Evolutionary conservation across 148 eudicot species (phyloP), one percentile per base, ranked within the genome.

Genomic region (Drosera capensis): DNA sequence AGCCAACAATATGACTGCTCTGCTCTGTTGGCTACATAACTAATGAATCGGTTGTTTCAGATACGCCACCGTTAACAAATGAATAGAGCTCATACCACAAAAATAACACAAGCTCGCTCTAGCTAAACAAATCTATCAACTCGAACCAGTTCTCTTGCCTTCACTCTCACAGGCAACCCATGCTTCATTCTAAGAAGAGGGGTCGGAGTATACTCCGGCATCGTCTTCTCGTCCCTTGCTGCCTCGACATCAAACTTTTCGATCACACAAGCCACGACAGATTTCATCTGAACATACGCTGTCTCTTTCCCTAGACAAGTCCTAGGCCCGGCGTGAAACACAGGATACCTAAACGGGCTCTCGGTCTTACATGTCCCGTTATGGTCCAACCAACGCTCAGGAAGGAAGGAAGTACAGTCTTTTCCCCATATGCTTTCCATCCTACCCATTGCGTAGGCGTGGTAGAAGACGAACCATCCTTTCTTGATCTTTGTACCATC

Each of bases 271-370:
- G 67, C 67, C 12, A 51, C 71, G 8, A 61, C 56, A 25, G 59
- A 46, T 41, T 67, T 67, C 71, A 67, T 67, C 61, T 67, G 71
- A 14, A 56, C 56, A 29, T 55, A 67, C 2, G 71, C 71, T 67
- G 62, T 61, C 2, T 61, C 71, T 22, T 56, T 67, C 20, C 71
- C 71, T 7, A 67, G 21, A 52, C 71, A 67, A 41, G 62, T 57
- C 48, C 71, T 56, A 6, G 71, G 67, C 1, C 71, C 71, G 0
- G 55, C 83, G 14, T 77, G 75, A 45, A 77, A 77, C 2, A 72
- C 68, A 20, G 83, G 83, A 49, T 49, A 77, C 51, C 44, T 55
- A 23, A 66, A 53, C 21, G 38, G 37, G 23, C 38, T 53, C 40
- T 53, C 77, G 14, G 23, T 0, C 20, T 15, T 55, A 20, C 48